Percentiles rank a stretch among this genome's conserved stretches.
Conservation (phyloP, 495 filamentous ascomycete genomes). For the Glarea lozoyensis region DNA sequence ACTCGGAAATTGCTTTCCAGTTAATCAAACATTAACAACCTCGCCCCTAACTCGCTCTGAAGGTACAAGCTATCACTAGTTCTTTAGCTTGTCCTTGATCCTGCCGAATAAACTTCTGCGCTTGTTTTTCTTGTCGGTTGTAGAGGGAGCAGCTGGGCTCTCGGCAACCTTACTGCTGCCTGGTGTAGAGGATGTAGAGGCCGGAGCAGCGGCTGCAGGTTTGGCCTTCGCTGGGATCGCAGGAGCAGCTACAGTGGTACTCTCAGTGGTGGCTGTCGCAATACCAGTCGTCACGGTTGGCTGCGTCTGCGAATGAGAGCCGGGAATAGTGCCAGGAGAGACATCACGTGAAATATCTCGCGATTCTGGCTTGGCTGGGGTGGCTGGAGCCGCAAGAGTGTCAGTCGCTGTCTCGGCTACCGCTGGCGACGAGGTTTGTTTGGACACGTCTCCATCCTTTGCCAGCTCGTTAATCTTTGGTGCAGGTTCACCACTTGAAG, state of each 20-base stretch:
- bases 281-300: constrained; percentile 14
- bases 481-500: constrained; percentile 32
- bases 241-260: constrained; percentile 5
- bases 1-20: constrained; percentile 1
- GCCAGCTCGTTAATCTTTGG: constrained; percentile 26
- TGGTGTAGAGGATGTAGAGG: constrained; percentile 14
- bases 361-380: constrained; percentile 13
- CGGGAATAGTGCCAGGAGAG: constrained; percentile 18
- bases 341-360: constrained; percentile 19
- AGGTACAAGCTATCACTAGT: background rate
- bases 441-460: background rate
- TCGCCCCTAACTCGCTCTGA: background rate
- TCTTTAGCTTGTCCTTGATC: constrained; percentile 34
- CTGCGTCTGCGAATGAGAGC: constrained; percentile 12
- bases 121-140: constrained; percentile 40
- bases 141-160: constrained; percentile 9
- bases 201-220: constrained; percentile 9
- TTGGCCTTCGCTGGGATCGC: constrained; percentile 1
- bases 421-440: no score
- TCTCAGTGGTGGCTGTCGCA: constrained; percentile 10
- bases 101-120: constrained; percentile 46
- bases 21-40: background rate
- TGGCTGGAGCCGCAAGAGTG: constrained; percentile 8
- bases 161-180: constrained; percentile 7
- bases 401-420: background rate